These are phyloP conservation scores for Aspergillus calidoustus DNA, from an alignment of 2,329 filamentous ascomycete species.

Conservation along the genomic window DNA sequence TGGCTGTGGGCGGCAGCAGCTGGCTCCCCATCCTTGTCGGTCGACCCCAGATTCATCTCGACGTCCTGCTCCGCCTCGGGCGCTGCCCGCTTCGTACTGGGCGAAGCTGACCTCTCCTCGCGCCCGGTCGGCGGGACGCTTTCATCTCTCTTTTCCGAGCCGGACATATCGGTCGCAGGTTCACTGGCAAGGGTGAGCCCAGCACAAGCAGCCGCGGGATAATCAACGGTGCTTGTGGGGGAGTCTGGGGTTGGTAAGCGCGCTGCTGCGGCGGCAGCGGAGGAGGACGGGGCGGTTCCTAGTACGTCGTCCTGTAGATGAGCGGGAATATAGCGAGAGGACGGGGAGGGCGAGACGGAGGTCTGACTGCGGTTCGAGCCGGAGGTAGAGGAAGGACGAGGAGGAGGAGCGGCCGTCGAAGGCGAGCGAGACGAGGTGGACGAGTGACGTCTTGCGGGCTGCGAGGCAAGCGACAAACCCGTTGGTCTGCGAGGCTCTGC, in stretches of 20 bases:
- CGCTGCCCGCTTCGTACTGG: slow-evolving; percentile 41
- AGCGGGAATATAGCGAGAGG: slow-evolving; percentile 57
- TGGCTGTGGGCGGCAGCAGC: slow-evolving; percentile 30
- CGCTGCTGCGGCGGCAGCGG: slow-evolving; percentile 31
- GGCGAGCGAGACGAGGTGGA: slow-evolving; percentile 25
- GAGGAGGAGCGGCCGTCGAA: slow-evolving; percentile 7
- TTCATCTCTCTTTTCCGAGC: slow-evolving; percentile 36
- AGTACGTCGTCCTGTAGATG: slow-evolving; percentile 60
- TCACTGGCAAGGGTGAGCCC: slow-evolving; percentile 55
- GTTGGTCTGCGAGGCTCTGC: slow-evolving; percentile 47
- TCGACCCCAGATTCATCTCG: slow-evolving; percentile 28
- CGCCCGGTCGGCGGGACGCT: slow-evolving; percentile 28
- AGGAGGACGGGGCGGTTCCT: slow-evolving; percentile 26
- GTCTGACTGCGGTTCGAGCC: slow-evolving; percentile 31
- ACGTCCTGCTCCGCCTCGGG: slow-evolving; percentile 36
- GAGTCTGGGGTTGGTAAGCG: slow-evolving; percentile 41
- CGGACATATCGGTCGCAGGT: slow-evolving; percentile 50
- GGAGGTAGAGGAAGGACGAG: slow-evolving; percentile 30
- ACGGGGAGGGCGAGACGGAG: slow-evolving; percentile 34
- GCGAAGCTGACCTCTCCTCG: slow-evolving; percentile 37
- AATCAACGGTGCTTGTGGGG: slow-evolving; percentile 38
- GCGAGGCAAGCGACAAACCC: slow-evolving; percentile 36
- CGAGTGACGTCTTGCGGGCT: slow-evolving; percentile 43
- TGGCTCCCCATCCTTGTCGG: slow-evolving; percentile 25
- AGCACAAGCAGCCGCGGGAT: slow-evolving; percentile 59